Evolutionary conservation across 2,329 filamentous ascomycete species (phyloP).

Genomic region (Fusarium bulbicola): DNA sequence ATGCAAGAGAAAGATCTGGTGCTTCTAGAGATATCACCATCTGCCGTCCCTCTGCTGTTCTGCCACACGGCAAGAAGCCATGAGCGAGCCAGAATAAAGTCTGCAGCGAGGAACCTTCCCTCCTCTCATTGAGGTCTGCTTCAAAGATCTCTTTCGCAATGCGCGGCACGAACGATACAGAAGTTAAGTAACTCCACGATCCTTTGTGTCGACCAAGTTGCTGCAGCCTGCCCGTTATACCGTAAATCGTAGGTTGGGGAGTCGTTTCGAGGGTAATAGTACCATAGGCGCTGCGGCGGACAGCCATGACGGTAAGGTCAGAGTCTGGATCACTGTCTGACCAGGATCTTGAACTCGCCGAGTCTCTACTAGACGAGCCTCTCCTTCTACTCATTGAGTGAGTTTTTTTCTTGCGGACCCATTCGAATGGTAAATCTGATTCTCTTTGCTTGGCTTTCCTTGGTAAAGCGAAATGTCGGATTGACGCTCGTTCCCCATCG

Average conservation of each 20-base stretch:
- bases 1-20: accelerated
- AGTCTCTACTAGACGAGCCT: accelerated
- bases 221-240: accelerated
- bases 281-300: accelerated
- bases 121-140: neutral
- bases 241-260: neutral
- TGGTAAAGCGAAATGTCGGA: neutral
- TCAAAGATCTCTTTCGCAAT: neutral
- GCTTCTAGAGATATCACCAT: accelerated
- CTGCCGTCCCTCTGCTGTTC: neutral
- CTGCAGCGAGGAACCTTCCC: neutral
- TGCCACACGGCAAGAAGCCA: accelerated
- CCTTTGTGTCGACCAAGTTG: neutral
- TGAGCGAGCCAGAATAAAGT: neutral
- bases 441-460: neutral
- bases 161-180: neutral
- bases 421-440: neutral
- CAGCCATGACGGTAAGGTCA: neutral
- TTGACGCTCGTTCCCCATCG: neutral
- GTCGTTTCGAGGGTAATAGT: neutral
- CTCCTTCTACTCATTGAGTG: neutral
- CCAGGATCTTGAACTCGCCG: neutral
- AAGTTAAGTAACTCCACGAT: neutral
- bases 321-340: neutral
- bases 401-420: neutral